These are phyloP conservation scores for Yamadazyma trypodendri DNA, from an alignment of 1,139 yeast genomes.

Conservation along the genomic window DNA sequence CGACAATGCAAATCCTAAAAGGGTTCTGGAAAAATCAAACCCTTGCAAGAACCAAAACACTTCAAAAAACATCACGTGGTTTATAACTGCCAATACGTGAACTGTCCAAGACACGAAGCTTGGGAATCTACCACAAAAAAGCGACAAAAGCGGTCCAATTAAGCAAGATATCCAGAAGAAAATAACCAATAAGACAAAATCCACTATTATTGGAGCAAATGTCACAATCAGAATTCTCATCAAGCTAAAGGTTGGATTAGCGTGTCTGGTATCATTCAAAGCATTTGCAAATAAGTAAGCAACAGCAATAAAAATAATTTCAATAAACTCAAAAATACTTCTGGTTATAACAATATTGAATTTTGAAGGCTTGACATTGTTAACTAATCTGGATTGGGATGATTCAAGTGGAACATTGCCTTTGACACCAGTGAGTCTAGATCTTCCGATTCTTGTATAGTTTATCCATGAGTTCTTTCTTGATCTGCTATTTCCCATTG, in stretches of 20 bases:
- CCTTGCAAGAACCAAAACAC: conserved; percentile 52
- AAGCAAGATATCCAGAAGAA: conserved; percentile 41
- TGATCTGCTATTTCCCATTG: conserved; percentile 38
- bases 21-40: conserved; percentile 49
- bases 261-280: conserved; percentile 34
- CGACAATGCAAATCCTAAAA: conserved; percentile 47
- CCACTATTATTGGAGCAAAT: conserved; percentile 47
- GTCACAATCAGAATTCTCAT: conserved; percentile 43
- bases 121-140: conserved; percentile 39
- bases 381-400: conserved; percentile 25
- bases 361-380: conserved; percentile 41
- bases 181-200: conserved; percentile 36
- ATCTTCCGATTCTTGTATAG: conserved; percentile 36
- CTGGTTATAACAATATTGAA: conserved; percentile 32
- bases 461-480: conserved; percentile 41
- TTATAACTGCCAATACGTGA: conserved; percentile 42
- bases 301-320: conserved; percentile 26
- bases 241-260: conserved; percentile 31
- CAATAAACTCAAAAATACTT: conserved; percentile 27
- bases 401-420: conserved; percentile 17
- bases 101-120: conserved; percentile 43
- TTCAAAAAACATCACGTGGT: conserved; percentile 47
- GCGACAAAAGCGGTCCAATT: conserved; percentile 46
- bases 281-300: conserved; percentile 49
- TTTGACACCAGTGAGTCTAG: conserved; percentile 46